Evolutionary conservation across 2,329 filamentous ascomycete genomes (phyloP).

Genomic region (Cadophora sp.): DNA sequence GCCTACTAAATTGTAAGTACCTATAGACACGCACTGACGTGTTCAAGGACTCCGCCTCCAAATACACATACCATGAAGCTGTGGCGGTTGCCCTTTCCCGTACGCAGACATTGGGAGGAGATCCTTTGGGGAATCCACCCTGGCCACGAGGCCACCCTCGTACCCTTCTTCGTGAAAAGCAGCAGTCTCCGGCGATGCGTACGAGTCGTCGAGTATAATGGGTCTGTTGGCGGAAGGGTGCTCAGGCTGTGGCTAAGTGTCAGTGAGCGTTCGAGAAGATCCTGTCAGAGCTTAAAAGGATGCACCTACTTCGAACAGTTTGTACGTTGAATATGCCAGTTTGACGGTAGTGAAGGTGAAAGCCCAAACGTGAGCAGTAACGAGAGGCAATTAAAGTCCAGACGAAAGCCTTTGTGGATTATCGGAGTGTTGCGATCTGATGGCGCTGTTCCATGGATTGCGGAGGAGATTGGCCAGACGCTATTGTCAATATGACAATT

Average conservation of each 20-base stretch:
- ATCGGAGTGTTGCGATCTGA: not conserved
- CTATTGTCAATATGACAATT: not conserved
- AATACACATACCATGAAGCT: conserved; percentile 77
- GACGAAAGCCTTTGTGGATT: conserved; percentile 11
- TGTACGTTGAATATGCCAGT: conserved; percentile 45
- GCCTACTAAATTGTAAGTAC: conserved; percentile 36
- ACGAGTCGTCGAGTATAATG: conserved; percentile 46
- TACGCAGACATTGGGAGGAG: conserved; percentile 80
- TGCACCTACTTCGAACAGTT: conserved; percentile 43
- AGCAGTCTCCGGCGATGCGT: conserved; percentile 45
- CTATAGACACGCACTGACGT: conserved; percentile 7
- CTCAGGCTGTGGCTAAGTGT: conserved; percentile 37
- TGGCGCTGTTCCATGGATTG: conserved; percentile 27
- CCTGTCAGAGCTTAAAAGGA: conserved; percentile 3
- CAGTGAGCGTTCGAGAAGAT: not conserved
- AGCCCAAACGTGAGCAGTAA: not conserved
- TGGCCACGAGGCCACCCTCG: conserved; percentile 45
- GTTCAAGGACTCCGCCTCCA: conserved; percentile 1
- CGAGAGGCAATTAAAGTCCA: not conserved
- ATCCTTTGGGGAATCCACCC: conserved; percentile 42
- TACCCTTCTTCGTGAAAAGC: conserved; percentile 46
- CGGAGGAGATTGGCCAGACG: conserved; percentile 2
- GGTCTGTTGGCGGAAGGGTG: conserved; percentile 40
- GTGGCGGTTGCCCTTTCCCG: conserved; percentile 75
- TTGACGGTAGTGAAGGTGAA: conserved; percentile 41